Conservation (phyloP, 2,329 filamentous ascomycete genomes). For the Clarireedia monteithiana region DNA sequence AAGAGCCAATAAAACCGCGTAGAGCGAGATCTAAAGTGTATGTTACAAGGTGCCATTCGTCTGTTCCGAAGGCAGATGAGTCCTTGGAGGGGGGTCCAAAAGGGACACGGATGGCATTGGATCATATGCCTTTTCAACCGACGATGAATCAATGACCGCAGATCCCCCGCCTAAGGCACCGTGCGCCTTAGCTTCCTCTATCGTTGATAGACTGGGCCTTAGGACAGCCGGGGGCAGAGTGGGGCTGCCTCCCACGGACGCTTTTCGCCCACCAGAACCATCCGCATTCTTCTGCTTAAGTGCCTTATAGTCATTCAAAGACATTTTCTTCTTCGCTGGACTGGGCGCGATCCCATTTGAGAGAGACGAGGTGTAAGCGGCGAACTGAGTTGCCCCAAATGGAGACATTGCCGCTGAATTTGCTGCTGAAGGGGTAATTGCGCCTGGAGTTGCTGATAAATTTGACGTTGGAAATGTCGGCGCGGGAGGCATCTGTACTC, state of each 20-base stretch:
- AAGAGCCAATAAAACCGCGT: constrained; percentile 15
- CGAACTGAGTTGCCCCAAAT: constrained; percentile 35
- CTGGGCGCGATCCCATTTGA: constrained; percentile 42
- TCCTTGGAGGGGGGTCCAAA: constrained; percentile 10
- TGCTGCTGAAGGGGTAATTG: constrained; percentile 41
- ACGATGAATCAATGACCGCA: constrained; percentile 30
- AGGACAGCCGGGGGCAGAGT: constrained; percentile 28
- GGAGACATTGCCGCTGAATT: constrained; percentile 43
- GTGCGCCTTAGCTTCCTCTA: constrained; percentile 36
- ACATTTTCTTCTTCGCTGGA: constrained; percentile 55
- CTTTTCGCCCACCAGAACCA: constrained; percentile 14
- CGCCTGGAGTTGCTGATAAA: constrained; percentile 27
- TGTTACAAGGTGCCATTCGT: constrained; percentile 31
- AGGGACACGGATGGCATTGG: constrained; percentile 11
- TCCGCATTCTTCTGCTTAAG: constrained; percentile 34
- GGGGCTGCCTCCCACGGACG: constrained; percentile 25
- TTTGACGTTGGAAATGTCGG: constrained; percentile 38
- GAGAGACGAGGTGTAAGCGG: constrained; percentile 35
- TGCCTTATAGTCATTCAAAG: constrained; percentile 57
- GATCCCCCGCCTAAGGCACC: constrained; percentile 26
- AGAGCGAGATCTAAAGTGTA: constrained; percentile 26
- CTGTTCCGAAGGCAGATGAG: constrained; percentile 15
- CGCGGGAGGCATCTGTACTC: constrained; percentile 49
- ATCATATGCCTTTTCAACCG: constrained; percentile 27
- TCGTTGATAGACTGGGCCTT: constrained; percentile 32